Percentiles rank a stretch among this genome's conserved stretches.
These are phyloP conservation scores for Alternaria sp. DNA, from an alignment of 2,329 filamentous ascomycete species.

Conservation along the genomic window DNA sequence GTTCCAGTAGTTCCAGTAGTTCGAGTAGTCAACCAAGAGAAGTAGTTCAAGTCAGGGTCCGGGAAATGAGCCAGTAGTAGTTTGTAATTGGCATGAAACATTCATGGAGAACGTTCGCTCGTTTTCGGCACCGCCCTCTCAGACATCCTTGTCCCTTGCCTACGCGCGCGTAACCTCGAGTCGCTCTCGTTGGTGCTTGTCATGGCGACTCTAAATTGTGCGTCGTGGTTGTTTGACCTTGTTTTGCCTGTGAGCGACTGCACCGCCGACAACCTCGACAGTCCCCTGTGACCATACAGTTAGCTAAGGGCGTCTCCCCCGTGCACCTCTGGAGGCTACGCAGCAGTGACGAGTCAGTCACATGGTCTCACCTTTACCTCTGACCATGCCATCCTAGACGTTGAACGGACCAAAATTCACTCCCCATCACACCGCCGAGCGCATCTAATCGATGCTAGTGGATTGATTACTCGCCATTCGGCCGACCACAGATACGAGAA, in stretches of 20 bases:
- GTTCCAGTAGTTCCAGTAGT: conserved; percentile 32
- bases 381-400: conserved; percentile 1
- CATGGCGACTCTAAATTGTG: not conserved
- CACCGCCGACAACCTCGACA: not conserved
- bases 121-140: not conserved
- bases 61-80: conserved; percentile 27
- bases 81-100: conserved; percentile 6
- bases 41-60: conserved; percentile 12
- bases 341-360: conserved; percentile 1
- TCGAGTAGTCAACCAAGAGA: conserved; percentile 5
- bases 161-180: conserved; percentile 15
- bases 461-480: not conserved
- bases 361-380: not conserved
- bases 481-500: not conserved
- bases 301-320: not conserved
- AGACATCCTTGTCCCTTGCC: conserved; percentile 8
- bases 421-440: not conserved
- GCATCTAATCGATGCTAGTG: not conserved
- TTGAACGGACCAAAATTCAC: not conserved
- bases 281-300: not conserved
- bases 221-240: not conserved
- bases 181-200: conserved; percentile 1
- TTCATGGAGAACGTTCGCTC: conserved; percentile 6
- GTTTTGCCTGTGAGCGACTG: not conserved
- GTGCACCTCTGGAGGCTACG: not conserved